Evolutionary conservation across 495 filamentous ascomycete genomes (phyloP).

Genomic region (Penicillium samsonianum): DNA sequence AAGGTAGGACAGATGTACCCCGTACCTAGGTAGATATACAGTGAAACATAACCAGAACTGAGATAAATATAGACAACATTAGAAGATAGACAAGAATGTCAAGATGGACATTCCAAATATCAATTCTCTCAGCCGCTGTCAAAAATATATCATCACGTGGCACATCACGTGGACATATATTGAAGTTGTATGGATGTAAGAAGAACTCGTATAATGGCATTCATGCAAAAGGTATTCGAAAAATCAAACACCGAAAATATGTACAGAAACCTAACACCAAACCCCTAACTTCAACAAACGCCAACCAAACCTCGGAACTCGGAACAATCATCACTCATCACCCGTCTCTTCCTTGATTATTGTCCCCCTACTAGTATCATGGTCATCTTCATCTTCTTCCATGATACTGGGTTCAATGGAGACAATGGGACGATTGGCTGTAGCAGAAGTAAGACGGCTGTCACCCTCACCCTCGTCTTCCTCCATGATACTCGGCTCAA

Average conservation of each 20-base stretch:
- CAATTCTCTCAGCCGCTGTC: slow-evolving; percentile 3
- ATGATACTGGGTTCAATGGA: slow-evolving; percentile 39
- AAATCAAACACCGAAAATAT: slow-evolving; percentile 8
- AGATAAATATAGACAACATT: not conserved
- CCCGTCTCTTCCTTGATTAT: slow-evolving; percentile 52
- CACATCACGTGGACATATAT: slow-evolving; percentile 6
- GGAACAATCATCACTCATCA: slow-evolving; percentile 33
- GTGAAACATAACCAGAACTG: not conserved
- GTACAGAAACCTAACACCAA: slow-evolving; percentile 11
- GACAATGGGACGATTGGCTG: slow-evolving; percentile 18
- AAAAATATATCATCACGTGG: slow-evolving; percentile 9
- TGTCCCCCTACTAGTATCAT: slow-evolving; percentile 54
- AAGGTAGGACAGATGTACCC: not conserved
- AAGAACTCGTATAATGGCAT: not conserved
- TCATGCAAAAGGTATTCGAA: slow-evolving; percentile 4
- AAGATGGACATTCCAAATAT: not conserved
- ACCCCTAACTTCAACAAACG: slow-evolving; percentile 19
- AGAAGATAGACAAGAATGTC: not conserved
- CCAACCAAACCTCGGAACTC: slow-evolving; percentile 18
- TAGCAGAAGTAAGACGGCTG: slow-evolving; percentile 25
- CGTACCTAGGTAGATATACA: not conserved
- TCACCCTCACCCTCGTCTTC: slow-evolving; percentile 48
- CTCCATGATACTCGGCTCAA: slow-evolving; percentile 51
- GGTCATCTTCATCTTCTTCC: slow-evolving; percentile 54
- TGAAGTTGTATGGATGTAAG: not conserved